Base-by-base conservation (phyloP, 2,329 filamentous ascomycete species). In the Sarocladium oryzae region DNA sequence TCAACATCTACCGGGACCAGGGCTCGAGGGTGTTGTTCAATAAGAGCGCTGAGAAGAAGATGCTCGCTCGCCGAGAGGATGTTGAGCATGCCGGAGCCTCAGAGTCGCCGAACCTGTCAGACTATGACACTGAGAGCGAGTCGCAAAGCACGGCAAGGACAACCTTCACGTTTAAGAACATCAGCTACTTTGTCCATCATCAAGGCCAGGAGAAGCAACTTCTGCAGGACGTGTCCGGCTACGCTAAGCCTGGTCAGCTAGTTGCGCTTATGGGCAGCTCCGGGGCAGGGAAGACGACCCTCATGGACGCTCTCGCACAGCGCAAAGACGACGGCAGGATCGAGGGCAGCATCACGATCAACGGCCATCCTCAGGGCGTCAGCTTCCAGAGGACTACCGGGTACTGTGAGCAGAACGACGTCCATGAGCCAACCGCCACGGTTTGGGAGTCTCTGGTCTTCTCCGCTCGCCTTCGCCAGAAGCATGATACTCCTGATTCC, bases 241-340 rank as follows among this genome's bases (percentile, higher is more conserved):
- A 86, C 56, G 87, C 83, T 2, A 88, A 89, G 60, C 88, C 88
- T 1, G 88, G 88, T 11, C 69, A 84, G n/a, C 83, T 93, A 75
- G 82, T 88, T 46, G 88, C 88, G 0, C 70, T 93, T 2, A 88
- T 93, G 74, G 82, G 67, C 66, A 76, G 21, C 73, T 32, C 26
- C 26, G 43, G 43, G 8, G 24, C 28, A 18, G 43, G 43, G 4
- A 93, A 93, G 69, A 91, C 88, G 0, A 92, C 89, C 1, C 64
- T 88, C 2, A 71, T 88, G 13, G 85, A 88, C 63, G 85, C 82
- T 1, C 68, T 88, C 1, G 79, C 82, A 1, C 82, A 86, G 57
- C 75, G 84, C 9, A 82, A 85, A 57, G 78, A 69, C 33, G 76
- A 74, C 50, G 85, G 84, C 41, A 74, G 82, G 3, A 78, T 87